Base-by-base conservation (phyloP, 306 rosid genomes). In the Calophaca sinica region DNA sequence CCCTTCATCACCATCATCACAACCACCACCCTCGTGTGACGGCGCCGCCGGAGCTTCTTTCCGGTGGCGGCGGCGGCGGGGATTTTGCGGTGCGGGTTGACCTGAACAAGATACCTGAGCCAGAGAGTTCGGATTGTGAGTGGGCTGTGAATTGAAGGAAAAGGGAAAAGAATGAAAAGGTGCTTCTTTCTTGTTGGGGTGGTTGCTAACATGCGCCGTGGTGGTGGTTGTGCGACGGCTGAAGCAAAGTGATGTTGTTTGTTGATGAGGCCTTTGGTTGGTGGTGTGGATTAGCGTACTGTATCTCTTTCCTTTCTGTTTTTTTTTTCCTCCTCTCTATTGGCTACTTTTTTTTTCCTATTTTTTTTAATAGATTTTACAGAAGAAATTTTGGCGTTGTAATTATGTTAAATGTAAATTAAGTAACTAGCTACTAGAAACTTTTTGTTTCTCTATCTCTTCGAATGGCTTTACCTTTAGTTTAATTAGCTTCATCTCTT, bases 31-130 rank as follows among this genome's bases (percentile, higher is more conserved):
- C 72, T 10, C 84, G 68, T 7, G 70, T 78, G 0, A 70, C 77
- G 57, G 41, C 73, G 70, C 62, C 51, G 53, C 63, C 45, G 70
- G 87, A 74, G 81, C 55, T 79, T 3, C 80, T 85, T 29, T 62
- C 35, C 4, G 73, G 68, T 0, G 82, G 42, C 0, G 73, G 48
- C 9, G 83, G 14, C 3, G 68, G 76, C 2, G 82, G 68, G 15
- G 89, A 88, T 62, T 85, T 85, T 13, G 78, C 72, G 79, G 86
- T 81, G 57, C 82, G 87, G 85, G 96, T 91, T 63, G 98, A 94
- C 71, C 66, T 94, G 81, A 94, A 94, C 26, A 89, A 94, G 81
- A 13, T 82, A 44, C 99, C 99, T 63, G 99, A 90, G 79, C 98
- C 96, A 74, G 99, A 90, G 74, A 82, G 79, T 35, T 85, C 90